These are phyloP conservation scores for Glycine latifolia DNA, from an alignment of 306 rosid species.

Conservation along the genomic window DNA sequence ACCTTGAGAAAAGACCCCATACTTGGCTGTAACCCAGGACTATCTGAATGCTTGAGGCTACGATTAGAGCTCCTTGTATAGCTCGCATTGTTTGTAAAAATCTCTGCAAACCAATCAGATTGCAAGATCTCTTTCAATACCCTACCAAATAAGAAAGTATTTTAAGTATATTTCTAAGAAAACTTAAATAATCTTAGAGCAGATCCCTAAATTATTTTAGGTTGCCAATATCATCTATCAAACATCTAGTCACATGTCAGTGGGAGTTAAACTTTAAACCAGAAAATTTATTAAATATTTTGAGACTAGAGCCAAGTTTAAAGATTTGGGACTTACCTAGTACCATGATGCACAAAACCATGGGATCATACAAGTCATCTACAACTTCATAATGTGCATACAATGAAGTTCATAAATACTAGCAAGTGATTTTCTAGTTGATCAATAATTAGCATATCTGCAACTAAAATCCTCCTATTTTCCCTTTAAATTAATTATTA, in stretches of 20 bases:
- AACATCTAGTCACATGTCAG: constrained; percentile 3
- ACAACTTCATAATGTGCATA: not conserved
- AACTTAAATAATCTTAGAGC: constrained; percentile 38
- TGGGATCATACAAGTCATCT: not conserved
- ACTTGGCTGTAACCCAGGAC: constrained; percentile 86
- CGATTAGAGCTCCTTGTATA: constrained; percentile 83
- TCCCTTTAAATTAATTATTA: not conserved
- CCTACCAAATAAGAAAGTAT: constrained; percentile 69
- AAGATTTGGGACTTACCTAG: constrained; percentile 5
- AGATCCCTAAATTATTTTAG: constrained; percentile 41
- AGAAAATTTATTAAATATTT: not conserved
- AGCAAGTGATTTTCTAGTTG: not conserved
- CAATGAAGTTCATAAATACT: not conserved
- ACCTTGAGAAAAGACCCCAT: constrained; percentile 90
- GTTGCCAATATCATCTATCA: constrained; percentile 30
- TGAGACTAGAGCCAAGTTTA: not conserved
- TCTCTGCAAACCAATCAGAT: constrained; percentile 89
- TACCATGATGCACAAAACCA: not conserved
- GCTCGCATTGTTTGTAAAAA: constrained; percentile 84
- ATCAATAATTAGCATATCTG: not conserved
- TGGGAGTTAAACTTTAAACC: not conserved
- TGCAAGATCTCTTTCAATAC: constrained; percentile 85
- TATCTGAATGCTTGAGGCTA: constrained; percentile 85
- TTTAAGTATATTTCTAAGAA: constrained; percentile 53
- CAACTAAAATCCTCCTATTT: constrained; percentile 6